phyloP scores from a whole-genome alignment of 1,284 basidiomycete genomes.

The Rhodotorula sp. region DNA sequence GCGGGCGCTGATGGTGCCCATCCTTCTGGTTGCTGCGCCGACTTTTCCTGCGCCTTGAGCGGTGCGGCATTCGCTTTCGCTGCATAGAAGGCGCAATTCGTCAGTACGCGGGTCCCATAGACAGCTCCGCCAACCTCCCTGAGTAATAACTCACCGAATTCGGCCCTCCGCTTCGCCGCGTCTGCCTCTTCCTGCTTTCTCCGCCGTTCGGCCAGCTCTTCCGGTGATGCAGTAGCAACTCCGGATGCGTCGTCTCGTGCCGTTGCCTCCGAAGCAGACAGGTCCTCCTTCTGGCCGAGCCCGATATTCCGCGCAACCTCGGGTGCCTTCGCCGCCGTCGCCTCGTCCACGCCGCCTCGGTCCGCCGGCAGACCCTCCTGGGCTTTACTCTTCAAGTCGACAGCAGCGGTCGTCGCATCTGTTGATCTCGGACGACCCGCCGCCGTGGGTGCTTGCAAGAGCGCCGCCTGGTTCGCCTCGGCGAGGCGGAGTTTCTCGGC shows the following conservation, averaged over 20 bases:
- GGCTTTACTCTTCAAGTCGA: neutral
- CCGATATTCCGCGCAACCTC: constrained; percentile 20
- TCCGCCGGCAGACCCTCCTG: constrained; percentile 11
- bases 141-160: constrained; percentile 18
- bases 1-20: constrained; percentile 14
- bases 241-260: constrained; percentile 9
- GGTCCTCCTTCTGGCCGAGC: neutral
- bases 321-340: neutral
- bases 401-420: neutral
- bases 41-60: constrained; percentile 17
- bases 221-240: neutral
- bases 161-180: constrained; percentile 22
- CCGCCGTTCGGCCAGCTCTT: constrained; percentile 9
- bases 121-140: neutral
- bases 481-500: constrained; percentile 28
- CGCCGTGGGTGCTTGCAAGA: neutral
- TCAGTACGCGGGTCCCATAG: neutral
- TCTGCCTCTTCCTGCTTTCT: constrained; percentile 15
- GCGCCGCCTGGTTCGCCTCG: neutral
- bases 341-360: constrained; percentile 3
- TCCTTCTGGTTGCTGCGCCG: constrained; percentile 23
- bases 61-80: constrained; percentile 13
- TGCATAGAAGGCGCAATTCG: neutral
- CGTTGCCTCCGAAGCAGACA: neutral
- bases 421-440: neutral